Base-by-base conservation (phyloP, 1,139 yeast species). In the Geotrichum reessii region DNA sequence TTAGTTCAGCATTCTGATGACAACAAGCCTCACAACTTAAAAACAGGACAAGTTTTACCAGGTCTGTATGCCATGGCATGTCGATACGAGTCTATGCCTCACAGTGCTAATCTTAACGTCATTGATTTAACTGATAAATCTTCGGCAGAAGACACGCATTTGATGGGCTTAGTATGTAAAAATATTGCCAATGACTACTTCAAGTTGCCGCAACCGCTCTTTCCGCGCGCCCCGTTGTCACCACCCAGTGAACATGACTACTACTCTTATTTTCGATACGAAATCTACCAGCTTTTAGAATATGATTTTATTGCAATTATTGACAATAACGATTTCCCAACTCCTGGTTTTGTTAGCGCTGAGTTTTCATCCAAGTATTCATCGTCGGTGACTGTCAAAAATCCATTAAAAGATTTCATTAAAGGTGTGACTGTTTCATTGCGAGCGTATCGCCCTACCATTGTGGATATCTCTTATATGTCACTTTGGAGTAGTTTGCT, bases 401-500 rank as follows among this genome's bases (percentile, higher is more conserved):
- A 59, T 12, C 57, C 61, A 40, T 58, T 65, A 21, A 54, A 63
- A 3, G 55, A 51, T 11, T 56, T 56, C 25, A 50, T 67, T 14
- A 62, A 66, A 14, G 73, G 76, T 1, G 63, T 66, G 4, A 61
- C 56, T 9, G 61, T 72, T 9, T 47, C 56, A 0, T 62, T 84
- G 1, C 81, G 84, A 0, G 68, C 75, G 0, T 71, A 74, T 49
- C 69, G 81, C n/a, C 79, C 85, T 5, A 67, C 82, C 7, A 70
- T 78, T 27, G 74, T 78, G 1, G 81, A 79, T 60, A 69, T 86
- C 25, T 73, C 78, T 6, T 73, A 84, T 27, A 79, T 81, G 1
- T 79, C 82, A 2, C 81, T 85, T 0, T 81, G 85, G 82, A 82
- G 84, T 58, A 84, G 90, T 67, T 67, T 87, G 9, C 68, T 85